phyloP scores from a whole-genome alignment of 2,329 filamentous ascomycete genomes.

The Dactylellina parvicollis region DNA sequence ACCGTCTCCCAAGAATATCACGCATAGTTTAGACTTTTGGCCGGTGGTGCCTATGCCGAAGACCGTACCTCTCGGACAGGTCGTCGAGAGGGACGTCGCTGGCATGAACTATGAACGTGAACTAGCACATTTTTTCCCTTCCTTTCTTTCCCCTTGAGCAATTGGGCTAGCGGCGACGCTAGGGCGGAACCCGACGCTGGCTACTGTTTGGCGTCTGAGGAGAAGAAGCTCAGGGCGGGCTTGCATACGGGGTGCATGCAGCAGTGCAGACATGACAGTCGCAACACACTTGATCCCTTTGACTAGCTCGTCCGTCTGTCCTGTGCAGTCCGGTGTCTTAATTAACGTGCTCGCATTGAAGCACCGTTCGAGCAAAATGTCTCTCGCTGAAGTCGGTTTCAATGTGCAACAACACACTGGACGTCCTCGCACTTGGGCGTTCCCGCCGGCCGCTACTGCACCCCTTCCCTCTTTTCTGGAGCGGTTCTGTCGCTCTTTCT shows the following conservation, averaged over 20 bases:
- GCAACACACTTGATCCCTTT: slow-evolving; percentile 20
- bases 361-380: slow-evolving; percentile 16
- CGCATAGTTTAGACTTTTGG: slow-evolving; percentile 27
- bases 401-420: slow-evolving; percentile 42
- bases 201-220: no score
- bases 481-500: not conserved
- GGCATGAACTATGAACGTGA: not conserved
- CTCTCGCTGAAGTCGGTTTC: slow-evolving; percentile 50
- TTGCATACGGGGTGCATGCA: slow-evolving; percentile 39
- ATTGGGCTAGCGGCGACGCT: not conserved
- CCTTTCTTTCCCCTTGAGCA: no score
- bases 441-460: slow-evolving; percentile 25
- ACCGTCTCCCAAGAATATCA: slow-evolving; percentile 5
- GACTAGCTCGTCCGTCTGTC: not conserved
- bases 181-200: not conserved
- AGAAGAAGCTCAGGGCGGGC: slow-evolving; percentile 14
- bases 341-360: slow-evolving; percentile 11
- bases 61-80: not conserved
- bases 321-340: slow-evolving; percentile 7
- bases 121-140: no score
- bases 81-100: not conserved
- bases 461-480: slow-evolving; percentile 17
- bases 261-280: not conserved
- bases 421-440: not conserved
- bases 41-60: not conserved